Evolutionary conservation across 179 eudicot genomes (phyloP), one percentile per base, ranked within the genome.

Genomic region (Amaranthus tricolor): DNA sequence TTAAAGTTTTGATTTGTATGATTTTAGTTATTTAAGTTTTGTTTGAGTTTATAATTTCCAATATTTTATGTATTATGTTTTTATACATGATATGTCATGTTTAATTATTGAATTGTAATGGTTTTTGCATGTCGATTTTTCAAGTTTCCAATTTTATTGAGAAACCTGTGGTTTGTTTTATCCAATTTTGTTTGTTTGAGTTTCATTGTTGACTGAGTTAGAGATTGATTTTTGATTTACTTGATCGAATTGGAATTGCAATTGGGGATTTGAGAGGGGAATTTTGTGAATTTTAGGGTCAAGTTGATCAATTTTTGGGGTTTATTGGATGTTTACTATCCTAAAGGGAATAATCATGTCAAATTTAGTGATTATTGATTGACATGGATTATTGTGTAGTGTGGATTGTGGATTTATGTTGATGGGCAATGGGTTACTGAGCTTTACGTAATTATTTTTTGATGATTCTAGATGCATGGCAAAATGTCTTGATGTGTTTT

Each of bases 71-170:
- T 31, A 31, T 31, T 9, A 4, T 24, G 72, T 43, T 19, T 70
- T 56, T 24, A 19, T 11, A 31, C 21, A 1, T 31, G 31, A 0
- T 40, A n/a, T 68, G 45, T 2, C 40, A 31, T 31, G 69, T 70
- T 64, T 13, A 52, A 31, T 1, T 31, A 31, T 31, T 31, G 40
- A 31, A 31, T 70, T 73, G 43, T 81, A 74, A 77, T 81, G 81
- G 81, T 81, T 81, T 77, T 31, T 81, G 84, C 84, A 81, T 81
- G 84, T 66, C 47, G 76, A 17, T 62, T 51, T 63, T 49, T 68
- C 6, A 2, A 14, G 52, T 2, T 48, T 20, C 21, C 48, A 21
- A 13, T 64, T 58, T 54, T 16, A 8, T 1, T 48, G 57, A 5
- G 72, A 51, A 63, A 16, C 66, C 7, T 14, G 10, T 72, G 40